These are phyloP conservation scores for Vitis hybrid DNA, from an alignment of 177 flowering plant species.

Conservation along the genomic window DNA sequence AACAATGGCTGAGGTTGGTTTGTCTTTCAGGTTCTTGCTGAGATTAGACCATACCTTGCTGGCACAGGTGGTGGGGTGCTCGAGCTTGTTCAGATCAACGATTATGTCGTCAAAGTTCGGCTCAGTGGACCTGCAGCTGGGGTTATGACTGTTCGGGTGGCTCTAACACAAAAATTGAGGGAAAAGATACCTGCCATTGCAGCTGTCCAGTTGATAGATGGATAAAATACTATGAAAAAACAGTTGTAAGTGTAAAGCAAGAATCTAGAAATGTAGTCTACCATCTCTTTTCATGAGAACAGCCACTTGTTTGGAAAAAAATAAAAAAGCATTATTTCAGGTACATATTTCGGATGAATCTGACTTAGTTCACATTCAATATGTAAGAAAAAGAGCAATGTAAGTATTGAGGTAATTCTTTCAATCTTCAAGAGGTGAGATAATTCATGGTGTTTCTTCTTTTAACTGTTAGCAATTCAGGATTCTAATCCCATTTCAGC, in stretches of 20 bases:
- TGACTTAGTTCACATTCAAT: too few species aligned
- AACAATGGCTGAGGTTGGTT: background rate
- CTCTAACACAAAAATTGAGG: constrained; percentile 84
- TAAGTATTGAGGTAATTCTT: too few species aligned
- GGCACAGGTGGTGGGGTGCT: constrained; percentile 90
- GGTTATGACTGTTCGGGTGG: constrained; percentile 93
- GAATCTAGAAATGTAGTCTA: background rate
- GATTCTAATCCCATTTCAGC: too few species aligned
- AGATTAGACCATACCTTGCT: constrained; percentile 82
- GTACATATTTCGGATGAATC: too few species aligned
- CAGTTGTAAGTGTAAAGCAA: background rate
- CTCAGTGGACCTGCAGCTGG: constrained; percentile 90
- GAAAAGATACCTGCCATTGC: constrained; percentile 85
- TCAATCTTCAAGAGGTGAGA: too few species aligned
- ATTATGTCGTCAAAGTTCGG: constrained; percentile 64
- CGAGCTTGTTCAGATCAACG: constrained; percentile 71
- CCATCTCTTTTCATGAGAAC: background rate
- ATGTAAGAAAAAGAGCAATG: too few species aligned
- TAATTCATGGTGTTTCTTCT: too few species aligned
- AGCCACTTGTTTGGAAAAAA: too few species aligned
- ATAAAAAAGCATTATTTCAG: too few species aligned
- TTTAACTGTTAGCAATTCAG: too few species aligned
- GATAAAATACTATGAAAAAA: constrained; percentile 12
- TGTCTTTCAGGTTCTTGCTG: constrained; percentile 66
- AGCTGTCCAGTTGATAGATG: constrained; percentile 76